Conservation (phyloP, 1,284 basidiomycete genomes). For the Cutaneotrichosporon dermatis region DNA sequence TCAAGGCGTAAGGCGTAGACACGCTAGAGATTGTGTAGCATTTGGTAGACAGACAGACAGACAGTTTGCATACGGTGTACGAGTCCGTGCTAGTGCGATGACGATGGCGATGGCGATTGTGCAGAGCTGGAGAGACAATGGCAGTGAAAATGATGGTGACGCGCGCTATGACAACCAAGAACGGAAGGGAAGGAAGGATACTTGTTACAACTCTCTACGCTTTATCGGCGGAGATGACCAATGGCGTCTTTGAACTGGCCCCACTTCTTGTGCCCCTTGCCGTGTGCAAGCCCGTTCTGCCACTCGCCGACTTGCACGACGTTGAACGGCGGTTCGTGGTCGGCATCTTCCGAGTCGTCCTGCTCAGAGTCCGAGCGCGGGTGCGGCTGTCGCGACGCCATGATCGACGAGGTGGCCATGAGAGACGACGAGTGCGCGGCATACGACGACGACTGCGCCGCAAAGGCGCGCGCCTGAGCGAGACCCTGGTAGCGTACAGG, state of each 20-base stretch:
- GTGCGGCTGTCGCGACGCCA: neutral
- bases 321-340: slow-evolving; percentile 8
- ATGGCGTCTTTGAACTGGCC: slow-evolving; percentile 24
- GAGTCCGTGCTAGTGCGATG: neutral
- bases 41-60: slow-evolving; percentile 4
- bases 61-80: slow-evolving; percentile 3
- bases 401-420: neutral
- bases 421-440: slow-evolving; percentile 18
- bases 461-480: slow-evolving; percentile 6
- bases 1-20: slow-evolving; percentile 24
- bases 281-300: neutral
- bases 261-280: slow-evolving; percentile 8
- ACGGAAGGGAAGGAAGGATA: neutral
- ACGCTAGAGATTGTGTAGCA: neutral
- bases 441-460: neutral
- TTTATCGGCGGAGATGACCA: slow-evolving; percentile 14
- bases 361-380: neutral
- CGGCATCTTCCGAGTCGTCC: slow-evolving; percentile 2
- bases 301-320: neutral
- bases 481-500: slow-evolving; percentile 10
- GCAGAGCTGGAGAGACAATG: too few relatives aligned
- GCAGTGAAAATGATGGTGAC: too few relatives aligned
- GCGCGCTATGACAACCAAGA: neutral
- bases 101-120: too few relatives aligned
- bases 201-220: neutral